Conservation (phyloP, 768 basidiomycete genomes). For the Lactarius trivialis region DNA sequence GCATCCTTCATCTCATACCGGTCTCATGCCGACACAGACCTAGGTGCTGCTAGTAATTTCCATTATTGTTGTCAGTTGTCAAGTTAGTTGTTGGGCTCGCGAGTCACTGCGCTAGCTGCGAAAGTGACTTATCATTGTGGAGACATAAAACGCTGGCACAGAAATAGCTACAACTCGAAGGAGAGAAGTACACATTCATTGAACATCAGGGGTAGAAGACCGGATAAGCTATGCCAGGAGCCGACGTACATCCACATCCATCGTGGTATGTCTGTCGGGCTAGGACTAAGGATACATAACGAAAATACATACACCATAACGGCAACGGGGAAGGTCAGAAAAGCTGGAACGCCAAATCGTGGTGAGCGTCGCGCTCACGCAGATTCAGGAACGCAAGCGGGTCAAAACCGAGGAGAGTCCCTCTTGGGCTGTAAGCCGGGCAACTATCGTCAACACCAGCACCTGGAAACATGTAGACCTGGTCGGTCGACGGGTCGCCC, state of each 20-base stretch:
- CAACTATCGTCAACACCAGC: not conserved
- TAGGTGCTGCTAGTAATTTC: too few species aligned
- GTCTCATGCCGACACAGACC: too few species aligned
- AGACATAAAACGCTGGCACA: not conserved
- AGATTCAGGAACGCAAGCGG: slow-evolving; percentile 32
- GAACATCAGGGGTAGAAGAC: not conserved
- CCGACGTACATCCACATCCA: slow-evolving; percentile 4
- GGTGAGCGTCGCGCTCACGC: slow-evolving; percentile 27
- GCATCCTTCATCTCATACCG: too few species aligned
- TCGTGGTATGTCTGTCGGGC: slow-evolving; percentile 3
- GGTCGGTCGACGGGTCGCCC: not conserved
- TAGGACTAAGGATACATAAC: slow-evolving; percentile 1
- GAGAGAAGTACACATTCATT: slow-evolving; percentile 10
- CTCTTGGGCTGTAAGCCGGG: not conserved
- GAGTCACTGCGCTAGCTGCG: not conserved
- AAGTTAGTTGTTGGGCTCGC: too few species aligned
- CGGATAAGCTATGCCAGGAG: not conserved
- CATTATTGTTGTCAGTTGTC: too few species aligned
- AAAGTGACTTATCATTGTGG: not conserved
- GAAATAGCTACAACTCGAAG: not conserved
- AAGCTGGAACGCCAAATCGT: slow-evolving; percentile 10
- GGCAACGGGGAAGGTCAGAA: slow-evolving; percentile 12
- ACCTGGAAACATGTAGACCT: not conserved
- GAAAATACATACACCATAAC: not conserved
- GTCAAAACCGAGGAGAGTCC: slow-evolving; percentile 26